phyloP scores from a whole-genome alignment of 1,139 yeast genomes.

The Spathaspora sp. region DNA sequence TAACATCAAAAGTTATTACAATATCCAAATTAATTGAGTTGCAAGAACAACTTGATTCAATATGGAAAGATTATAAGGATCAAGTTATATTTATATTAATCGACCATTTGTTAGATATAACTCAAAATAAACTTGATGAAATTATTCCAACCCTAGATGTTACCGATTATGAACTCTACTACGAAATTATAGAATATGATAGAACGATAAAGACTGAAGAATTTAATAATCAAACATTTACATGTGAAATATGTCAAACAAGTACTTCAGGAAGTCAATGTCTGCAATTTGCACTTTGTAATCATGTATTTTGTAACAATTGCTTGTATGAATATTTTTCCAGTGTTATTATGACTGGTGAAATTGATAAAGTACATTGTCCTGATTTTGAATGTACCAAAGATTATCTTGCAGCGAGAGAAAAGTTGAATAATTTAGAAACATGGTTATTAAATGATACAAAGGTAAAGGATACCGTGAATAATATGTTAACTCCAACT shows the following conservation, averaged over 20 bases:
- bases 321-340: slow-evolving; percentile 51
- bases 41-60: slow-evolving; percentile 17
- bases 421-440: slow-evolving; percentile 22
- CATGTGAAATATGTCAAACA: slow-evolving; percentile 62
- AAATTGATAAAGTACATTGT: slow-evolving; percentile 55
- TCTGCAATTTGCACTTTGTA: slow-evolving; percentile 43
- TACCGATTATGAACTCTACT: slow-evolving; percentile 16
- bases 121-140: slow-evolving; percentile 14
- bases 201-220: slow-evolving; percentile 15
- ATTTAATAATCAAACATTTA: slow-evolving; percentile 41
- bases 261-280: slow-evolving; percentile 48
- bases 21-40: slow-evolving; percentile 16
- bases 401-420: slow-evolving; percentile 15
- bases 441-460: slow-evolving; percentile 18
- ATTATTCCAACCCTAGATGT: slow-evolving; percentile 11
- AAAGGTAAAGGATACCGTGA: slow-evolving; percentile 24
- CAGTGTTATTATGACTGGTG: slow-evolving; percentile 49
- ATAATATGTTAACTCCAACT: slow-evolving; percentile 36
- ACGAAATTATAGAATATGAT: slow-evolving; percentile 9
- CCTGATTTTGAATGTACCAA: slow-evolving; percentile 54
- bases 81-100: slow-evolving; percentile 46
- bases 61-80: slow-evolving; percentile 43
- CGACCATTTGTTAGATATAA: slow-evolving; percentile 39
- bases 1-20: slow-evolving; percentile 21
- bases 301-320: slow-evolving; percentile 52